Evolutionary conservation across 306 rosid genomes (phyloP), one percentile per base, ranked within the genome.

Genomic region (Cicer yamashitae): DNA sequence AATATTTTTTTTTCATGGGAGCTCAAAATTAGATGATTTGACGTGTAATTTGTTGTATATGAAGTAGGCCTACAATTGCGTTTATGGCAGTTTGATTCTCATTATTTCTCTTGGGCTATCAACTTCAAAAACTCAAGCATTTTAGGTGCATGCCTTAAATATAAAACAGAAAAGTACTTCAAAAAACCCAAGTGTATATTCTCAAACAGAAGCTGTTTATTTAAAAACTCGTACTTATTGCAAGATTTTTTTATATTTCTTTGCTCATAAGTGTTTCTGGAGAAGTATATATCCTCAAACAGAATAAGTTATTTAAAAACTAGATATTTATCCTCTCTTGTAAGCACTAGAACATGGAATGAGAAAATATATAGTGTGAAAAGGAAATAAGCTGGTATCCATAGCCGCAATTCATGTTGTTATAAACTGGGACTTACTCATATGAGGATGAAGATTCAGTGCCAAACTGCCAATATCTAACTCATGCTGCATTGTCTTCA

Each of bases 401-500:
- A 12, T 43, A 8, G 67, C 41, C 17, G 13, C 2, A 46, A 54
- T 58, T 18, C 14, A 30, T 77, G 58, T 39, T 65, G 56, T 46
- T 62, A 54, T 37, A 6, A 74, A 46, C 46, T 71, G 67, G 77
- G 67, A 57, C 41, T 54, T 40, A 45, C 17, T 17, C 63, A 75
- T 53, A n/a, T 13, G 53, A 20, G 47, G 62, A 65, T 52, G 63
- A 76, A 65, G 56, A 52, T 76, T 62, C 30, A 65, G 58, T 53
- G 57, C 47, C 71, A 60, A 45, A 65, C 47, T 65, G 57, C 57
- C 71, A 60, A 45, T 45, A 38, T 44, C 43, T 8, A 18, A 51
- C 75, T 70, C 53, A 18, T 30, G 68, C 45, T 57, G 61, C 74
- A 41, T 22, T 60, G 77, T 74, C 65, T n/a, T 52, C 7, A 30